Conservation (phyloP, 2,329 filamentous ascomycete species). For the Stemphylium lycopersici region DNA sequence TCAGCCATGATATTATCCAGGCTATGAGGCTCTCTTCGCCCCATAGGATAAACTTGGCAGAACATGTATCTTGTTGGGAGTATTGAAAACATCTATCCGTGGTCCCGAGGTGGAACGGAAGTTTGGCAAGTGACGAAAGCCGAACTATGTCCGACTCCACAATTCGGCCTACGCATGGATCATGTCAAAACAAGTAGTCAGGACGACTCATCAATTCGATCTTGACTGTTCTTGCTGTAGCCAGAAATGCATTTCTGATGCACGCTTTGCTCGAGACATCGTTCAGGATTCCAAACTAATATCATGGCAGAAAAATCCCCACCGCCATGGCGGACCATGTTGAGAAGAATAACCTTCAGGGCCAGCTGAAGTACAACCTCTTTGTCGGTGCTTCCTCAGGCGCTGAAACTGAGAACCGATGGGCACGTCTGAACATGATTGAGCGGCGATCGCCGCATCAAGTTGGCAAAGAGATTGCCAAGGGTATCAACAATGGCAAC, state of each 20-base stretch:
- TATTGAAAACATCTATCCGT: slow-evolving; percentile 12
- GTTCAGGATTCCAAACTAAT: slow-evolving; percentile 2
- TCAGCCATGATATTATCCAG: not conserved
- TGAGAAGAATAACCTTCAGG: slow-evolving; percentile 79
- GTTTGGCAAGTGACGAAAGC: slow-evolving; percentile 23
- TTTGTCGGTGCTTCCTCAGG: slow-evolving; percentile 91
- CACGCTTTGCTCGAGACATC: not conserved
- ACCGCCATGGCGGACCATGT: slow-evolving; percentile 86
- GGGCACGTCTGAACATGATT: slow-evolving; percentile 91
- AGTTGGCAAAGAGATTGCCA: slow-evolving; percentile 87
- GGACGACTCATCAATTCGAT: not conserved
- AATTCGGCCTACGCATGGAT: slow-evolving; percentile 16
- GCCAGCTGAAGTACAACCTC: slow-evolving; percentile 82
- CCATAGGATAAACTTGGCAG: not conserved
- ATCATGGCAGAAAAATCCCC: slow-evolving; percentile 71
- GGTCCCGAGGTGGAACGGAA: slow-evolving; percentile 39
- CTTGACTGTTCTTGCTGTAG: slow-evolving; percentile 2
- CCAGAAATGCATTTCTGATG: slow-evolving; percentile 3
- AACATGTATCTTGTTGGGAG: slow-evolving; percentile 8
- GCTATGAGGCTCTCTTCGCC: not conserved
- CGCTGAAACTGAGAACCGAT: slow-evolving; percentile 88
- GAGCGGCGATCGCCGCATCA: slow-evolving; percentile 84
- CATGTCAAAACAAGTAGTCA: slow-evolving; percentile 3
- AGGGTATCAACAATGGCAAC: slow-evolving; percentile 85
- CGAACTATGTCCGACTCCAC: slow-evolving; percentile 34